Evolutionary conservation across 495 filamentous ascomycete genomes (phyloP).

Genomic region (Neurospora sp.): DNA sequence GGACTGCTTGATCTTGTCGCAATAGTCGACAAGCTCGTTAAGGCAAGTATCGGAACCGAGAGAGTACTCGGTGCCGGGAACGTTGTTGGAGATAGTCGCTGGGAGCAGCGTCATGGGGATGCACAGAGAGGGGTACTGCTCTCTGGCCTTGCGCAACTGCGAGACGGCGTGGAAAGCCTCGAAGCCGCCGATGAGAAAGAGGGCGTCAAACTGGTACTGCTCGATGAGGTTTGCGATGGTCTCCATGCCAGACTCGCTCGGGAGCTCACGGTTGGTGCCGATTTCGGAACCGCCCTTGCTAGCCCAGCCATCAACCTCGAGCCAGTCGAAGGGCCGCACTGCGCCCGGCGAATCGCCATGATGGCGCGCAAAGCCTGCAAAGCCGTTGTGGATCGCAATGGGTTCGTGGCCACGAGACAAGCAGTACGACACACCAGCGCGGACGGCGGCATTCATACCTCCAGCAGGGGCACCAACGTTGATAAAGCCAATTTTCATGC

Average conservation of each 20-base stretch:
- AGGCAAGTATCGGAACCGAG: conserved; percentile 94
- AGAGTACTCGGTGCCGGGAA: conserved; percentile 95
- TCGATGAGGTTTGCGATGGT: conserved; percentile 78
- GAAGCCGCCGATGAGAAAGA: conserved; percentile 93
- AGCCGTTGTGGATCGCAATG: conserved; percentile 91
- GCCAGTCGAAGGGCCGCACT: conserved; percentile 76
- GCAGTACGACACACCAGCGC: conserved; percentile 93
- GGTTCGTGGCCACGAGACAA: conserved; percentile 86
- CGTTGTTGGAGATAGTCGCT: conserved; percentile 98
- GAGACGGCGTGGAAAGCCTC: conserved; percentile 91
- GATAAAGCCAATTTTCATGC: conserved; percentile 88
- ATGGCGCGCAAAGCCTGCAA: conserved; percentile 88
- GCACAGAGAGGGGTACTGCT: conserved; percentile 70
- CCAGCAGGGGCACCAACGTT: conserved; percentile 98
- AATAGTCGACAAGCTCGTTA: conserved; percentile 93
- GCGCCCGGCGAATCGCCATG: conserved; percentile 76
- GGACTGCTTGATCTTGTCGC: conserved; percentile 94
- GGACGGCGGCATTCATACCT: conserved; percentile 95
- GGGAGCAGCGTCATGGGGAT: conserved; percentile 90
- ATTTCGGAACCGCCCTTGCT: conserved; percentile 97
- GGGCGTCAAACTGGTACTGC: conserved; percentile 76
- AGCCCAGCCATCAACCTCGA: conserved; percentile 92
- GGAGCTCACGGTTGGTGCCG: conserved; percentile 90
- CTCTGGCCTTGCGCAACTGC: conserved; percentile 71
- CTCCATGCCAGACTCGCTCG: conserved; percentile 71